phyloP scores from a whole-genome alignment of 805 yeast genomes.

The Grigorovia humatica region DNA sequence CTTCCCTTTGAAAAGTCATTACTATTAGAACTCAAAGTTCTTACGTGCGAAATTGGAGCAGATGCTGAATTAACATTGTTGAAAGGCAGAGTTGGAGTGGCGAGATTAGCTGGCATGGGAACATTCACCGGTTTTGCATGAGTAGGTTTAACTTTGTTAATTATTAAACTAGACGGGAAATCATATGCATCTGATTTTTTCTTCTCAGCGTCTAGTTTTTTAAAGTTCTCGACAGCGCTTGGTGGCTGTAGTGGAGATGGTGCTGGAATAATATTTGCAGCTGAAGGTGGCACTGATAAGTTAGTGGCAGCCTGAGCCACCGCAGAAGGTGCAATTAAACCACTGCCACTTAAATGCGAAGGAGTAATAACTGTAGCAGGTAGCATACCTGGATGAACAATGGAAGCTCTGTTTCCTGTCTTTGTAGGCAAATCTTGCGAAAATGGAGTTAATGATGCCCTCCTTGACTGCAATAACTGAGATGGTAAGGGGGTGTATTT shows the following conservation, averaged over 20 bases:
- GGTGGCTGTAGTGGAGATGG: background rate
- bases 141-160: conserved; percentile 27
- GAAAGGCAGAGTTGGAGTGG: background rate
- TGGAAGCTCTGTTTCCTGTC: background rate
- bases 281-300: no score
- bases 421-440: background rate
- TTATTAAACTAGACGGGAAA: conserved; percentile 50
- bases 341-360: background rate
- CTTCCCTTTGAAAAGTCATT: background rate
- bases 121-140: conserved; percentile 32
- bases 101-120: conserved; percentile 4
- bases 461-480: background rate
- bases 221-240: background rate
- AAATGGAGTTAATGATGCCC: background rate
- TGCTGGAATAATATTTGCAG: background rate
- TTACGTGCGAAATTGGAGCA: background rate
- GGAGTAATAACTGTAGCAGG: background rate
- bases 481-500: background rate
- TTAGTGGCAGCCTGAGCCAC: no score
- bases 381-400: background rate
- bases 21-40: background rate
- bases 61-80: background rate
- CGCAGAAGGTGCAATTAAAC: no score
- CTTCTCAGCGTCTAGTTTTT: conserved; percentile 37
- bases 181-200: conserved; percentile 70